Evolutionary conservation across 2,329 filamentous ascomycete species (phyloP).

Genomic region (Trichophyton simii): DNA sequence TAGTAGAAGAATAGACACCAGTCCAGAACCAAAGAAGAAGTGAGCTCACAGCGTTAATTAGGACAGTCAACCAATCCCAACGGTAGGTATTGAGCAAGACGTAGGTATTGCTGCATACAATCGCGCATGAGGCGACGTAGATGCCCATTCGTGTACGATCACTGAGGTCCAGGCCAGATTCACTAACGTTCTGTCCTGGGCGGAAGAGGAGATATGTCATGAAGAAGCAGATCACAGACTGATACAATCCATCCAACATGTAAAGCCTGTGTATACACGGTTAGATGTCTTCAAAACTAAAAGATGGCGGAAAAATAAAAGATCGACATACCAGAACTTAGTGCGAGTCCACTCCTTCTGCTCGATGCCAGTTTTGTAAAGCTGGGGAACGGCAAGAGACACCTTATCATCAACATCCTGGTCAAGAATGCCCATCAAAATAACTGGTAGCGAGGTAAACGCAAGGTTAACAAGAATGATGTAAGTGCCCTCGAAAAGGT

Average conservation of each 20-base stretch:
- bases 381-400: constrained; percentile 83
- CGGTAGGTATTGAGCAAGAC: constrained; percentile 92
- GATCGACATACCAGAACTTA: constrained; percentile 75
- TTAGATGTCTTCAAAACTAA: constrained; percentile 6
- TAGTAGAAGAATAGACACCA: constrained; percentile 63
- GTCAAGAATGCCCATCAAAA: constrained; percentile 90
- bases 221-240: constrained; percentile 87
- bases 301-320: not conserved
- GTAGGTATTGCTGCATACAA: constrained; percentile 85
- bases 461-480: constrained; percentile 93
- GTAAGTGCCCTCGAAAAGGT: constrained; percentile 95
- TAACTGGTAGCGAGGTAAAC: constrained; percentile 89
- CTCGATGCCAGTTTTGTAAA: constrained; percentile 92
- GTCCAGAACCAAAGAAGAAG: constrained; percentile 93
- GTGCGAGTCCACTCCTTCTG: constrained; percentile 87
- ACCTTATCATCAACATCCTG: constrained; percentile 94
- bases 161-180: constrained; percentile 60
- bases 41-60: constrained; percentile 71
- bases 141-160: constrained; percentile 77
- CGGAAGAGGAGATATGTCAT: constrained; percentile 73
- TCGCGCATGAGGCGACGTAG: constrained; percentile 71
- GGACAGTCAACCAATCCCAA: constrained; percentile 92
- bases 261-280: constrained; percentile 51
- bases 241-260: constrained; percentile 89
- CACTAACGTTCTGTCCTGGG: constrained; percentile 54